Percentiles rank a stretch among this genome's conserved stretches.
Evolutionary conservation across 1,284 basidiomycete species (phyloP).

Genomic region (Cystobasidium pallidum): DNA sequence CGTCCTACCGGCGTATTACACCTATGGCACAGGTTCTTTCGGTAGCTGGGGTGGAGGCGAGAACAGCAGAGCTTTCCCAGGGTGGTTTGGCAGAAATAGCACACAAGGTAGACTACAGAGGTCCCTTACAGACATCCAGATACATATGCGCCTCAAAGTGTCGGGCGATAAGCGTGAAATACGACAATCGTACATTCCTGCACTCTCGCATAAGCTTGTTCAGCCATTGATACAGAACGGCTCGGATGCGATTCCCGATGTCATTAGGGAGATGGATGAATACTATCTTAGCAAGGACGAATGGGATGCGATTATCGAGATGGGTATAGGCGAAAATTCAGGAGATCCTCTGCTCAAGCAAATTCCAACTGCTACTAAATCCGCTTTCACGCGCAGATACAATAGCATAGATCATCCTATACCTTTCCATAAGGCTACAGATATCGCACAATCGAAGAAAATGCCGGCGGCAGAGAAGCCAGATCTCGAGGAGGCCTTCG

Average conservation of each 20-base stretch:
- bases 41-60: slow-evolving; percentile 65
- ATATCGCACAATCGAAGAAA: slow-evolving; percentile 76
- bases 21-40: slow-evolving; percentile 70
- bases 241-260: slow-evolving; percentile 69
- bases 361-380: slow-evolving; percentile 78
- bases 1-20: slow-evolving; percentile 77
- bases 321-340: slow-evolving; percentile 82
- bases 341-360: slow-evolving; percentile 73
- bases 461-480: slow-evolving; percentile 70
- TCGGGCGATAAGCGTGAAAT: slow-evolving; percentile 88
- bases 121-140: slow-evolving; percentile 85
- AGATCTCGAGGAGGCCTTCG: slow-evolving; percentile 67
- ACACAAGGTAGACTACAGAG: slow-evolving; percentile 81
- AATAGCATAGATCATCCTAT: slow-evolving; percentile 85
- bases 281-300: slow-evolving; percentile 93
- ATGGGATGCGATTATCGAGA: slow-evolving; percentile 91
- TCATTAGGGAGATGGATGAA: slow-evolving; percentile 88
- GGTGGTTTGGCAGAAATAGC: slow-evolving; percentile 98
- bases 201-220: slow-evolving; percentile 77
- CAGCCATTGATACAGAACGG: slow-evolving; percentile 70
- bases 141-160: slow-evolving; percentile 89
- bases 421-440: slow-evolving; percentile 81
- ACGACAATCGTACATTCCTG: slow-evolving; percentile 85
- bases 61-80: slow-evolving; percentile 66
- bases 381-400: slow-evolving; percentile 86